Base-by-base conservation (phyloP, 2,329 filamentous ascomycete genomes). In the Colletotrichum spinosum region DNA sequence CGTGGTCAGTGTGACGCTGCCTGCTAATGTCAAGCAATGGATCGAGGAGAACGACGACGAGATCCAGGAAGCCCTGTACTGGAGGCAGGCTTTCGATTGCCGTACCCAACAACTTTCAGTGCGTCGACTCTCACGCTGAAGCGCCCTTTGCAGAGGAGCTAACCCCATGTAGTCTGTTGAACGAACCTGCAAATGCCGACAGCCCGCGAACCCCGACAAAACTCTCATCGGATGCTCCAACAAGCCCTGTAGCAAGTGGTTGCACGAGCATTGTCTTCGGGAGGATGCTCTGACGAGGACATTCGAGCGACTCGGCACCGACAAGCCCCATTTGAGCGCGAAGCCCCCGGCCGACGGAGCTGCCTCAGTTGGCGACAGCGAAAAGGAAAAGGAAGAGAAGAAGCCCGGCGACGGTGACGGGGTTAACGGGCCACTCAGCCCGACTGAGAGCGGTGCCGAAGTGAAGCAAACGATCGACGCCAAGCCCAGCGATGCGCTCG, bases 1-100 rank as follows among this genome's bases (percentile, higher is more conserved):
- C 68, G 90, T 91, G 5, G 84, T 89, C 72, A 89, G 88, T 57
- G 88, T 93, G 13, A 88, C 90, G 15, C 85, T 85, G 34, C 79
- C 79, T 49, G 86, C 90, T 1, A 79, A 81, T 6, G 87, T 93
- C 15, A 85, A 86, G 63, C 85, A 91, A 70, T 92, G 90, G 88
- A 84, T 88, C 45, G 91, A 94, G 70, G 80, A 86, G 34, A 86
- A 91, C 65, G 89, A 93, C 62, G 86, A 89, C 13, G 86, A 89
- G 69, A 81, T 87, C 0, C 84, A 87, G 63, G 79, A 83, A 62
- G 84, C 82, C 12, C 76, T 90, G 4, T 90, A 89, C 72, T 91
- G 88, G 87, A 80, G 88, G 17, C 88, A 91, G 71, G 87, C 86
- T 0, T 84, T 88, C 37, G 86, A 90, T 69, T 82, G 85, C 57